Base-by-base conservation (phyloP, 495 filamentous ascomycete species). In the Trichodelitschia bisporula region DNA sequence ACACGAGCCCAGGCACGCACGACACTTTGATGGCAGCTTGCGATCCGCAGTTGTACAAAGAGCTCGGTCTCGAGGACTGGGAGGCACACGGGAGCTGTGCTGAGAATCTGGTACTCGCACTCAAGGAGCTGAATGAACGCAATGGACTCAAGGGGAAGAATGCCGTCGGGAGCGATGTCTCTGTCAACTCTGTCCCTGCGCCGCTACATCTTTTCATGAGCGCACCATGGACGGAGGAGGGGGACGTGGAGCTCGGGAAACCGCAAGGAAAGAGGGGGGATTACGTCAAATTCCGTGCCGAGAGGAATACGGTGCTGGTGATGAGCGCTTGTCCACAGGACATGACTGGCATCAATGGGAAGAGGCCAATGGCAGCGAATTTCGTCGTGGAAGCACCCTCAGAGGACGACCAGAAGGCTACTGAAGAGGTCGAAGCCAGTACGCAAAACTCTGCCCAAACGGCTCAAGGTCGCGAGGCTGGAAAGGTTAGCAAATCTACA, bases 291-390 rank as follows among this genome's bases (percentile, higher is more conserved):
- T 38, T 55, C 18, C 39, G 43, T n/a, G 51, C 51, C 8, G 46
- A 51, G 36, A 39, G 47, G 6, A 49, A 55, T 33, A 36, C 49
- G 3, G 49, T 55, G 8, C 39, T 55, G 10, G 48, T 53, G 12
- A 50, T 55, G 46, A 53, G 50, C 30, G 50, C 51, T 1, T 55
- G 51, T 37, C 50, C 50, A 13, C 47, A 50, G 36, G 50, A 54
- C 31, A 35, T 54, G 3, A 32, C 41, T 6, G 37, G 32, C 9
- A 44, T 51, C 32, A 54, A 52, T 34, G 40, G 34, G 14, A 45
- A 44, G 28, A 43, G 43, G 26, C 40, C 42, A 14, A 46, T 44
- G 28, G 50, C 43, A n/a, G 50, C 41, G 30, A 48, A 54, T 30
- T 54, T 52, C 32, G 32, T 45, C 21, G 42, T 45, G 9, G 39